Evolutionary conservation across 2,329 filamentous ascomycete genomes (phyloP).

Genomic region (Arachnomyces sp.): DNA sequence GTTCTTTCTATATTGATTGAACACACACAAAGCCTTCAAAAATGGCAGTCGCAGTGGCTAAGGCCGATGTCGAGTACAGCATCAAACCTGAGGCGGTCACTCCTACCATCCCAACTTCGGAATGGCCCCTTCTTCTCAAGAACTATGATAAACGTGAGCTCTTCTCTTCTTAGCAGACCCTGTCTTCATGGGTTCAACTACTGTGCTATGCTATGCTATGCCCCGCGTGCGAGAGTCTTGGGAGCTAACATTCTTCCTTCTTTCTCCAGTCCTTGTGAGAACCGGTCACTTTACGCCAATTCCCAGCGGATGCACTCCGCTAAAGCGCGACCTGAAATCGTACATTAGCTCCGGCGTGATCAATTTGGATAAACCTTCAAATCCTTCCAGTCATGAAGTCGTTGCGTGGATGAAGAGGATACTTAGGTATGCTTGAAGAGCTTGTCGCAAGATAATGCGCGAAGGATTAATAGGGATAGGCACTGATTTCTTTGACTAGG

Average conservation of each 20-base stretch:
- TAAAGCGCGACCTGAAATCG: slow-evolving; percentile 91
- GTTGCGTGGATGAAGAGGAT: slow-evolving; percentile 99
- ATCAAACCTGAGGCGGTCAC: slow-evolving; percentile 87
- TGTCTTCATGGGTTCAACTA: too few species aligned
- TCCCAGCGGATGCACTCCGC: slow-evolving; percentile 79
- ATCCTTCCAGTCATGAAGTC: slow-evolving; percentile 96
- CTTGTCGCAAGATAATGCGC: neutral
- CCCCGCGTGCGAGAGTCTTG: neutral
- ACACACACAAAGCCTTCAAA: slow-evolving; percentile 11
- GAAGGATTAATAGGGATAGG: slow-evolving; percentile 4
- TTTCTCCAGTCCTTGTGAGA: slow-evolving; percentile 67
- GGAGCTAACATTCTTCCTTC: slow-evolving; percentile 12
- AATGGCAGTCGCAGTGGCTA: slow-evolving; percentile 40
- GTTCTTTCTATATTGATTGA: slow-evolving; percentile 9
- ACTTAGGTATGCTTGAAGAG: slow-evolving; percentile 54
- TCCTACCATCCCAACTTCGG: slow-evolving; percentile 72
- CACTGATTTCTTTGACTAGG: slow-evolving; percentile 35
- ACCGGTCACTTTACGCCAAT: slow-evolving; percentile 97
- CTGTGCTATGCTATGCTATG: slow-evolving; percentile 5
- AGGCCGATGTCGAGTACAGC: slow-evolving; percentile 62
- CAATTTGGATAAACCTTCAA: slow-evolving; percentile 95
- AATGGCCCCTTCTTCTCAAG: slow-evolving; percentile 89
- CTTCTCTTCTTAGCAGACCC: slow-evolving; percentile 12
- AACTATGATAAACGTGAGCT: slow-evolving; percentile 85
- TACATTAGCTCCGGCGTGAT: slow-evolving; percentile 97